Evolutionary conservation across 164 flowering plant species (phyloP), one percentile per base, ranked within the genome.

Genomic region (Chloranthus sessilifolius): DNA sequence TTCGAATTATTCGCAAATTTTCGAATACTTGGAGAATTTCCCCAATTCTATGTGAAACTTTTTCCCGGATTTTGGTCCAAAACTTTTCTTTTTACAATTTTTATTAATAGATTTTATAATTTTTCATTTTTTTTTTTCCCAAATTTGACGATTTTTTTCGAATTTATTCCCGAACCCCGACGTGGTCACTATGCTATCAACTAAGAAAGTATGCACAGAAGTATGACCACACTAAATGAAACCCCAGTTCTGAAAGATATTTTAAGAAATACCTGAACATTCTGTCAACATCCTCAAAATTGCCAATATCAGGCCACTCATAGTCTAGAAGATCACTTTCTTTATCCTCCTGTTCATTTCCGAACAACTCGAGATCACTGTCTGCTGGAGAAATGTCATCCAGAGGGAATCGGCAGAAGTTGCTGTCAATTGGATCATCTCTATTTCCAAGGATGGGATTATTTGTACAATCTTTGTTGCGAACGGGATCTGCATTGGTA

Each of bases 271-370:
- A 89, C 97, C 95, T 86, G 38, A 90, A 79, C 79, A 89, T 82
- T 61, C 62, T 69, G 72, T 82, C 86, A 47, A 86, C 85, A 68
- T 86, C 95, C 43, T 84, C 95, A 63, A 84, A 82, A 53, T 83
- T 82, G 46, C 74, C 88, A 43, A 84, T 79, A 57, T 82, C 84
- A 22, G 79, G 68, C 97, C 97, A 90, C 17, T 70, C 81, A 65
- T 79, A 73, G 47, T 66, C 73, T 33, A 77, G 58, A 16, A 80
- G 68, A 60, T 73, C 77, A 36, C 55, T 55, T 43, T 76, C 83
- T 48, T 69, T 78, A 45, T 73, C 74, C 35, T 71, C 79, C 19
- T 23, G 58, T 26, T 50, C 74, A 56, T 67, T 70, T 46, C 66
- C 55, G 24, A 79, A 69, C 60, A 84, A 74, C 50, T 62, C 61